A percentile compares a stretch with the other conserved stretches of the same genome.
These are phyloP conservation scores for Eucalyptus erythrocorys DNA, from an alignment of 345 rosid genomes.

Conservation along the genomic window DNA sequence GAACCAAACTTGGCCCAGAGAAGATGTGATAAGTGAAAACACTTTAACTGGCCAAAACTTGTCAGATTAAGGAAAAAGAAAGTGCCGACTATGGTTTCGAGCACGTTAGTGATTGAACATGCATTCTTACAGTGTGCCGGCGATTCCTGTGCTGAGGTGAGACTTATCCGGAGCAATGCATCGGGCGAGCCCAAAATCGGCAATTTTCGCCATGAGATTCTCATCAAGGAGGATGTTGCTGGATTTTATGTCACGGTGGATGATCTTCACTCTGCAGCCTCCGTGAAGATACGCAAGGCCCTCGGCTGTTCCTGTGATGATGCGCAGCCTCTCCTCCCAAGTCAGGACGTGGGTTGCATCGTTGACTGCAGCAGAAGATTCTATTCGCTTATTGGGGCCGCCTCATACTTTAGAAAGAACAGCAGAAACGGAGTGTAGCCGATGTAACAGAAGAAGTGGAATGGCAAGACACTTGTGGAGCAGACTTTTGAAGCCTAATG, in stretches of 20 bases:
- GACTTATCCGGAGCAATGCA: constrained; percentile 30
- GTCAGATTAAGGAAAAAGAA: background rate
- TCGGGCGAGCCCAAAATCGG: constrained; percentile 83
- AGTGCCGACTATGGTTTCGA: background rate
- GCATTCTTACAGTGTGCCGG: constrained; percentile 67
- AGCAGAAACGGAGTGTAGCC: background rate
- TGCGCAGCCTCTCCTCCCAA: constrained; percentile 52
- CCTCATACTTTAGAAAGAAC: background rate
- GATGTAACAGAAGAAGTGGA: background rate
- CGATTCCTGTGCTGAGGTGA: constrained; percentile 52
- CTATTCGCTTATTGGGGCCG: background rate
- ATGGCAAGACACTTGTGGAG: background rate
- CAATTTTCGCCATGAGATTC: constrained; percentile 57
- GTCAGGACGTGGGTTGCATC: constrained; percentile 27
- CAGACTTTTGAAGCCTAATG: background rate
- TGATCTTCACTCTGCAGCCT: constrained; percentile 44
- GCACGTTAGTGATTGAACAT: background rate
- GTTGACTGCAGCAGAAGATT: constrained; percentile 22
- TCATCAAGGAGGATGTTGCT: constrained; percentile 73
- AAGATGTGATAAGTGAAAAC: background rate
- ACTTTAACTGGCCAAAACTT: background rate
- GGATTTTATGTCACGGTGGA: constrained; percentile 79
- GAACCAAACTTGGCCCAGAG: background rate
- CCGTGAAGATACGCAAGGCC: constrained; percentile 70
- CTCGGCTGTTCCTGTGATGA: constrained; percentile 62